Evolutionary conservation across 805 yeast species (phyloP), one percentile per base, ranked within the genome.

Genomic region (Geotrichum ghanense): DNA sequence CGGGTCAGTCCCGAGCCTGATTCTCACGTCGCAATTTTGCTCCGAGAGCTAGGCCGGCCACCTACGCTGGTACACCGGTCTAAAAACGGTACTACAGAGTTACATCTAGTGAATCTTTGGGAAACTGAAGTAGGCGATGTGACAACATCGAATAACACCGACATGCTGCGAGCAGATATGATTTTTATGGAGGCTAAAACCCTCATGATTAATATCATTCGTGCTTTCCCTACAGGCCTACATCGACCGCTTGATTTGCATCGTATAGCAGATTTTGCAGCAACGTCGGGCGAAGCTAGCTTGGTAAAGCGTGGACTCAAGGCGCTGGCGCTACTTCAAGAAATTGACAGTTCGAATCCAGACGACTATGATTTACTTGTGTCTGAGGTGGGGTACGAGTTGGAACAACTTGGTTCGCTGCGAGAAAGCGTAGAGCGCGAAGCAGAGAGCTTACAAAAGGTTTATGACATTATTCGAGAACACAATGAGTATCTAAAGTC

Each of bases 141-240:
- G 3, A 56, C 55, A 6, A 50, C 49, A 3, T 31, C 37, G 14
- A 16, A 31, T 31, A 16, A 37, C 17, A 17, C 35, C 9, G 60
- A 56, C 41, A 51, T 57, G 43, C 48, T 60, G 9, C 55, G 61
- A 3, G 55, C 59, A 1, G 66, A 63, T 43, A 60, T 61, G 17
- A 50, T 60, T 3, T 63, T 61, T 43, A 56, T 61, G 56, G 67
- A 65, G 40, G 59, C 63, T 34, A 65, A 63, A 53, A 50, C 65
- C 10, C 50, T 62, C 12, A 53, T 65, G 48, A 58, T 63, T 22
- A 65, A 63, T 44, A 61, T 65, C 22, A 56, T 65, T 12, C 58
- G 68, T 16, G 59, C 64, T 14, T 55, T 62, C 43, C 68, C 68
- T 1, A 46, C 57, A 0, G 49, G 55, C 12, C 45, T 56, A 7